Percentiles rank a stretch among this genome's conserved stretches.
phyloP scores from a whole-genome alignment of 164 flowering plant genomes.

The Pachysandra terminalis region DNA sequence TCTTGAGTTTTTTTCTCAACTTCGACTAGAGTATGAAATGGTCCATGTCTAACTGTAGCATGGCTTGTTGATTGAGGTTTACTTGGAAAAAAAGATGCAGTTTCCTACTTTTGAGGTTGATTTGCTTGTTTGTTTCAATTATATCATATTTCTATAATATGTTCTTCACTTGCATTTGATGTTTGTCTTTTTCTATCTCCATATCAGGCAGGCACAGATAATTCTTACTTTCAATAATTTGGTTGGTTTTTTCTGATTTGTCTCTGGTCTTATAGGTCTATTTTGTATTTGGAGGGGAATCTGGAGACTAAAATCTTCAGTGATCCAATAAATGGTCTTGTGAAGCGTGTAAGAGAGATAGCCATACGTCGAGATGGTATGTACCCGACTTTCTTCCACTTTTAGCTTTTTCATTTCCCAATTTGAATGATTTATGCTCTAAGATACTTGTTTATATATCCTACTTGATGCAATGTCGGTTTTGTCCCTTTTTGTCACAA shows the following conservation, averaged over 20 bases:
- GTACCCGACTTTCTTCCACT: not conserved
- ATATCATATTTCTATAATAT: not conserved
- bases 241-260: not conserved
- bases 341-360: slow-evolving; percentile 75
- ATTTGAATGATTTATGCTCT: not conserved
- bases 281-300: slow-evolving; percentile 83
- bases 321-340: slow-evolving; percentile 74
- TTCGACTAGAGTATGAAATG: not conserved
- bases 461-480: not conserved
- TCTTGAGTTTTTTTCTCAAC: not conserved
- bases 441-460: not conserved
- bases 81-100: not conserved
- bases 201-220: too few relatives aligned
- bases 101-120: not conserved
- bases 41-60: not conserved
- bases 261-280: slow-evolving; percentile 39
- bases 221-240: too few relatives aligned
- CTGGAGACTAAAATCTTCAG: slow-evolving; percentile 75
- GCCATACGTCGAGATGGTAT: slow-evolving; percentile 83
- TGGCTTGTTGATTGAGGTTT: not conserved
- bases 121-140: not conserved
- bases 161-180: too few relatives aligned
- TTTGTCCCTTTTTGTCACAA: not conserved
- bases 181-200: not conserved
- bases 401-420: not conserved